A percentile compares a stretch with the other conserved stretches of the same genome.
Evolutionary conservation across 495 filamentous ascomycete species (phyloP).

Genomic region (Annulohypoxylon bovei): DNA sequence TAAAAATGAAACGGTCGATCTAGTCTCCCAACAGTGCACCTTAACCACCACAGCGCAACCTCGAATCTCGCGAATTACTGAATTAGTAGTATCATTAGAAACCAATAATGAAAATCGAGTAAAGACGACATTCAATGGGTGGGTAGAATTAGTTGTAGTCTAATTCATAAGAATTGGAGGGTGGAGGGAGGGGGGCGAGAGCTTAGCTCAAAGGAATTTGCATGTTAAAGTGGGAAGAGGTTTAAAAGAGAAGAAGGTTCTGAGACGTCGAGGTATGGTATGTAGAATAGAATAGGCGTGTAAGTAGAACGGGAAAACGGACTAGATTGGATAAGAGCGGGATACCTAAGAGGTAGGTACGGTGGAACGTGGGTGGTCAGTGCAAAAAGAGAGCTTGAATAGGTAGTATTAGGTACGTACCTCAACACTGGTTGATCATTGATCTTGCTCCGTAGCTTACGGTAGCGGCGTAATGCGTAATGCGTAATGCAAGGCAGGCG

Average conservation of each 20-base stretch:
- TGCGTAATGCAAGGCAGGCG: background rate
- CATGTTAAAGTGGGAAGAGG: constrained; percentile 18
- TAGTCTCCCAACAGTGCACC: background rate
- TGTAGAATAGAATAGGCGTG: constrained; percentile 10
- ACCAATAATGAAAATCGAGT: constrained; percentile 8
- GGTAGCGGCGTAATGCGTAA: background rate
- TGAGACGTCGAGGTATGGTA: constrained; percentile 31
- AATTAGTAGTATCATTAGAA: constrained; percentile 28
- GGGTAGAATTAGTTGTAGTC: background rate
- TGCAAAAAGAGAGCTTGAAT: constrained; percentile 8
- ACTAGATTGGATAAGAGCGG: constrained; percentile 32
- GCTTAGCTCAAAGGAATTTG: constrained; percentile 3
- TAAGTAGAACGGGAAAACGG: constrained; percentile 27
- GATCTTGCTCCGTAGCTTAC: background rate
- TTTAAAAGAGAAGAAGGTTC: constrained; percentile 8
- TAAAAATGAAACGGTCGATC: background rate
- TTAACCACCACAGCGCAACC: constrained; percentile 26
- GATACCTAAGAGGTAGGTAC: constrained; percentile 24
- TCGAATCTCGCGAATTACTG: constrained; percentile 21
- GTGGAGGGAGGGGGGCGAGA: background rate
- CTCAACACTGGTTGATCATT: background rate
- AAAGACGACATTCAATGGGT: constrained; percentile 6
- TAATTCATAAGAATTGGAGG: constrained; percentile 7
- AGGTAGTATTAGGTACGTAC: background rate
- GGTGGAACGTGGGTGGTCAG: constrained; percentile 37